These are phyloP conservation scores for Magnusiomyces fungicola DNA, from an alignment of 1,139 yeast species.

Conservation along the genomic window DNA sequence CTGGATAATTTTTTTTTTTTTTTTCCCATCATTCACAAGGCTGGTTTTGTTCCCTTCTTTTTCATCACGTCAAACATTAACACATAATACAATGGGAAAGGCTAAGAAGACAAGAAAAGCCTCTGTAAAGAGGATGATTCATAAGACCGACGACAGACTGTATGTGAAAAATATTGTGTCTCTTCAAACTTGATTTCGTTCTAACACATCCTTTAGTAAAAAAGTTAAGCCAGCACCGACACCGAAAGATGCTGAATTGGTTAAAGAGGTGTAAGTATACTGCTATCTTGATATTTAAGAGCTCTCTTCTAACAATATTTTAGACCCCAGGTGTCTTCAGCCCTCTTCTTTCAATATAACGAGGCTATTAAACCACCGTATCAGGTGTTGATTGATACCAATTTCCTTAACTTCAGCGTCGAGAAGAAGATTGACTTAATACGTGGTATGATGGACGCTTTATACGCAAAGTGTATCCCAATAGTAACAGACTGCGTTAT, in stretches of 20 bases:
- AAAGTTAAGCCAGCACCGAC: conserved; percentile 28
- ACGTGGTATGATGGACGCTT: conserved; percentile 91
- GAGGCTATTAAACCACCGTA: conserved; percentile 94
- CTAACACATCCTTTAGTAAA: conserved; percentile 32
- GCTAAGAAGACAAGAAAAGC: conserved; percentile 97
- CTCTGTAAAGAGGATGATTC: conserved; percentile 73
- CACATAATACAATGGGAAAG: conserved; percentile 66
- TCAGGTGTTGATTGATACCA: conserved; percentile 91
- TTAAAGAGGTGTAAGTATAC: conserved; percentile 49
- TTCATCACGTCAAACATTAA: not conserved
- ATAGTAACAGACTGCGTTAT: conserved; percentile 93
- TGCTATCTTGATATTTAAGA: not conserved
- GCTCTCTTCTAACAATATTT: conserved; percentile 5
- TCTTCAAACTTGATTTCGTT: not conserved
- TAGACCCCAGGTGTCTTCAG: conserved; percentile 90
- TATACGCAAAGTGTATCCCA: conserved; percentile 93
- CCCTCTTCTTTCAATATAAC: conserved; percentile 89
- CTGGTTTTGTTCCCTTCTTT: not conserved
- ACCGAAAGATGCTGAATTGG: conserved; percentile 68
- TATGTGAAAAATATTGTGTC: conserved; percentile 26
- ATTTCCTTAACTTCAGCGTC: conserved; percentile 90
- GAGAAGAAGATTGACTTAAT: conserved; percentile 91
- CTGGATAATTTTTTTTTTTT: not conserved
- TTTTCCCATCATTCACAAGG: not conserved
- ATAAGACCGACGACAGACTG: conserved; percentile 64